Conservation (phyloP, 108 stramenopile genomes). For the Cylindrotheca closterium region DNA sequence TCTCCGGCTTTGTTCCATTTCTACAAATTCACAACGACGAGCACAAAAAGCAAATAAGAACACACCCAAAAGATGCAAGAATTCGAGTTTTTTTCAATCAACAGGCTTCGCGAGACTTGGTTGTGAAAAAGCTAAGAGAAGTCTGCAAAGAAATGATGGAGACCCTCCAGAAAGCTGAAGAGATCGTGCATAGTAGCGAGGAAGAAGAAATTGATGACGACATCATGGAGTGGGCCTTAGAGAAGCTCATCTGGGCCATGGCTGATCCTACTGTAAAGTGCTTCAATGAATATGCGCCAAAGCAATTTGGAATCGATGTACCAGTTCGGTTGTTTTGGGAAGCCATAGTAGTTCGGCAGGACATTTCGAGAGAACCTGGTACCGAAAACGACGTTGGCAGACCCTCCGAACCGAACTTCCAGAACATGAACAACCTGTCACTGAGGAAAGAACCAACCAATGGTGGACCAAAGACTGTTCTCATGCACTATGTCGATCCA, state of each 20-base stretch:
- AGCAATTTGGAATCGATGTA: slow-evolving; percentile 43
- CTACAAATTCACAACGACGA: slow-evolving; percentile 55
- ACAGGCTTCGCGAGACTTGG: slow-evolving; percentile 6
- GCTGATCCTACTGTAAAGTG: slow-evolving; percentile 9
- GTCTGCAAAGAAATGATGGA: slow-evolving; percentile 10
- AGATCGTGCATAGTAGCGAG: no score
- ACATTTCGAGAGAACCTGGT: slow-evolving; percentile 31
- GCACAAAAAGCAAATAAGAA: slow-evolving; percentile 41
- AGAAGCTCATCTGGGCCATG: slow-evolving; percentile 21
- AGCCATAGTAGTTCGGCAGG: slow-evolving; percentile 42
- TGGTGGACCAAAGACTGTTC: slow-evolving; percentile 5
- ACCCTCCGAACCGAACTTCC: slow-evolving; percentile 44
- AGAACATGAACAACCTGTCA: slow-evolving; percentile 50
- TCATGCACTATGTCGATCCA: slow-evolving; percentile 20
- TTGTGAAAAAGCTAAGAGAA: slow-evolving; percentile 4
- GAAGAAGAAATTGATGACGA: neutral
- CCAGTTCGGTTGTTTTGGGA: slow-evolving; percentile 56
- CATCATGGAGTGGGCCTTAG: neutral
- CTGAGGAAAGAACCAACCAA: slow-evolving; percentile 22
- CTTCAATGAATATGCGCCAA: slow-evolving; percentile 35
- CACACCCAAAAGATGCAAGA: slow-evolving; percentile 25
- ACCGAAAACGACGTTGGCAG: slow-evolving; percentile 48
- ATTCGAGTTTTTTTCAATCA: slow-evolving; percentile 39
- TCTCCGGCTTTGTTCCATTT: slow-evolving; percentile 60
- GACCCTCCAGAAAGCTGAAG: neutral